Conservation (phyloP, 169 alveolate genomes). For the Perkinsus marinus region DNA sequence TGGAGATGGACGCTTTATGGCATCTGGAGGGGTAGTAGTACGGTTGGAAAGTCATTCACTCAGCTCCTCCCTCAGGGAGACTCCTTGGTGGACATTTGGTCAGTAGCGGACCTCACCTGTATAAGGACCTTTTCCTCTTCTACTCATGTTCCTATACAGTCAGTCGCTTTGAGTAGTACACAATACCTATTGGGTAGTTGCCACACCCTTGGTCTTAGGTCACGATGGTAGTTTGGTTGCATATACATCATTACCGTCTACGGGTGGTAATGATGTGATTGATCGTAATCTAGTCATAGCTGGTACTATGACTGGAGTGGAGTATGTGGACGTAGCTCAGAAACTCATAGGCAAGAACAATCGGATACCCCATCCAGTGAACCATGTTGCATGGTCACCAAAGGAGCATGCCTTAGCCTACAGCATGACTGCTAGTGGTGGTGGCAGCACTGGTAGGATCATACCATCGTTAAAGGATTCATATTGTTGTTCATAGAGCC, state of each 20-base stretch:
- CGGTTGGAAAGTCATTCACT: background rate
- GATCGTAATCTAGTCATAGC: background rate
- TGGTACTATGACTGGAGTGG: background rate
- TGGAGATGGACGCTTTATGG: background rate
- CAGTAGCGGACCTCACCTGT: background rate
- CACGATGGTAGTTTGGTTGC: background rate
- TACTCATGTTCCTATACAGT: background rate
- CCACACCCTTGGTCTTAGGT: background rate
- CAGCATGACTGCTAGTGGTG: background rate
- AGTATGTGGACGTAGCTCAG: background rate
- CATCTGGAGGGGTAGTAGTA: background rate
- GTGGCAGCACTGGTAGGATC: background rate
- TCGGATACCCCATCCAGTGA: background rate
- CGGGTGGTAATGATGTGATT: background rate
- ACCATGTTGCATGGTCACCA: background rate
- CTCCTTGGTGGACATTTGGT: background rate
- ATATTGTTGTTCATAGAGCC: background rate
- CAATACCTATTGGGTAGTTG: background rate
- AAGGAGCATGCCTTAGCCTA: background rate
- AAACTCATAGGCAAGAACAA: background rate
- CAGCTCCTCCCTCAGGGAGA: background rate
- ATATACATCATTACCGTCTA: background rate
- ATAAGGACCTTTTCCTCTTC: background rate
- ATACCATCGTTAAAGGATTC: background rate
- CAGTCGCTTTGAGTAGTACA: background rate